Evolutionary conservation across 2,329 filamentous ascomycete genomes (phyloP), one percentile per base, ranked within the genome.

Genomic region (Colletotrichum sp.): DNA sequence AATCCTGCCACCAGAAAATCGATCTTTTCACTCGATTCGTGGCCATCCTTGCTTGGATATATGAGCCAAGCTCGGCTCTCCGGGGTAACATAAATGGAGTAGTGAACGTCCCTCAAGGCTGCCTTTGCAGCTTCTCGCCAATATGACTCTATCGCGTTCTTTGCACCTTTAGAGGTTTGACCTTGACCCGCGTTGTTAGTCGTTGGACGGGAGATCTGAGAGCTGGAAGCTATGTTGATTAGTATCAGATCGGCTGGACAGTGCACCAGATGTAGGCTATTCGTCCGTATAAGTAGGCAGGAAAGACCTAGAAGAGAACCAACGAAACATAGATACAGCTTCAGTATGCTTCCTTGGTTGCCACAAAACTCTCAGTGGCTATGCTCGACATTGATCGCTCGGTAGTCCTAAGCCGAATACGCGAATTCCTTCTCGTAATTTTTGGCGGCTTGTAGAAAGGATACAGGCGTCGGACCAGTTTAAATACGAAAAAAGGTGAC

Each of bases 101-200:
- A 27, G 24, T 27, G 24, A 27, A 27, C 24, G 24, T 27, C 24
- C 24, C 24, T 27, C 24, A 27, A 27, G 24, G 24, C 5, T 2
- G 31, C 18, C 43, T 2, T 47, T 21, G 18, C 12, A 12, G 0
- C 18, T 21, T 47, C 43, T 7, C 3, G 13, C 9, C 43, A 21
- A 47, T 21, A 47, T 1, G 0, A 47, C 43, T 2, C 13, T 51
- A 0, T 21, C 6, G 7, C n/a, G 11, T n/a, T 21, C n/a, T 4
- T 24, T 12, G n/a, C n/a, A 8, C n/a, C 43, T 21, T n/a, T 13
- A 24, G 12, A 13, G 6, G 21, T 13, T 51, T 2, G n/a, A 24
- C 43, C n/a, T 51, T 24, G n/a, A 51, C 18, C 43, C n/a, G 43
- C 43, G n/a, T 16, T n/a, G 43, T 13, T 11, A 51, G 13, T 21